Evolutionary conservation across 768 basidiomycete species (phyloP).

Genomic region (Lactarius deliciosus): DNA sequence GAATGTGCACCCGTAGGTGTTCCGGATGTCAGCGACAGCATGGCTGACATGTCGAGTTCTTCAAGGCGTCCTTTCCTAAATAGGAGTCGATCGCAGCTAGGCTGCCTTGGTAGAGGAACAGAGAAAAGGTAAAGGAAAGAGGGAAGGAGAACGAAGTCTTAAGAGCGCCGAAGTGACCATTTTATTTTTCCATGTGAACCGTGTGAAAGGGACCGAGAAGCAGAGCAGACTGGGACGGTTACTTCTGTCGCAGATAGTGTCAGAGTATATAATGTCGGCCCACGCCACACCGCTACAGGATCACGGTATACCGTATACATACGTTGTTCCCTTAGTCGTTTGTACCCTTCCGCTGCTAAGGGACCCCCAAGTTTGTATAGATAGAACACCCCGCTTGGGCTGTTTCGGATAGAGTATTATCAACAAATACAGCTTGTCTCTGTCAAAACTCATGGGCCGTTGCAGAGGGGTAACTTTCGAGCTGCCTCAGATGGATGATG

Average conservation of each 20-base stretch:
- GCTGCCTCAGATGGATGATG: not conserved
- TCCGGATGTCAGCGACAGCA: constrained; percentile 4
- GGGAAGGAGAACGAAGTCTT: not conserved
- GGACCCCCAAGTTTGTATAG: too few species aligned
- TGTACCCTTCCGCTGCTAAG: too few species aligned
- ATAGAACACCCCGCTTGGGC: not conserved
- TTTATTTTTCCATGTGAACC: not conserved
- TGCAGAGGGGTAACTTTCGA: not conserved
- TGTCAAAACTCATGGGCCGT: not conserved
- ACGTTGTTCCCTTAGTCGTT: too few species aligned
- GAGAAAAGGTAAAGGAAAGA: not conserved
- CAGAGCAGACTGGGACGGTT: not conserved
- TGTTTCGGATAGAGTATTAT: not conserved
- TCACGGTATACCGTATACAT: too few species aligned
- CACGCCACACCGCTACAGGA: too few species aligned
- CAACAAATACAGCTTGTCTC: not conserved
- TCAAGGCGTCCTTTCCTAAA: not conserved
- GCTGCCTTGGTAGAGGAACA: not conserved
- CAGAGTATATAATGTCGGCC: too few species aligned
- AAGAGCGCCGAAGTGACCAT: not conserved
- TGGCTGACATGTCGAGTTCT: not conserved
- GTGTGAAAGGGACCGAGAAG: not conserved
- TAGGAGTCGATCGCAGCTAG: not conserved
- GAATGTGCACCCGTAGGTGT: constrained; percentile 6
- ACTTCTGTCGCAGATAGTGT: not conserved